phyloP scores from a whole-genome alignment of 1,139 yeast genomes.

The Zhuliangozyma parablackwelliae region DNA sequence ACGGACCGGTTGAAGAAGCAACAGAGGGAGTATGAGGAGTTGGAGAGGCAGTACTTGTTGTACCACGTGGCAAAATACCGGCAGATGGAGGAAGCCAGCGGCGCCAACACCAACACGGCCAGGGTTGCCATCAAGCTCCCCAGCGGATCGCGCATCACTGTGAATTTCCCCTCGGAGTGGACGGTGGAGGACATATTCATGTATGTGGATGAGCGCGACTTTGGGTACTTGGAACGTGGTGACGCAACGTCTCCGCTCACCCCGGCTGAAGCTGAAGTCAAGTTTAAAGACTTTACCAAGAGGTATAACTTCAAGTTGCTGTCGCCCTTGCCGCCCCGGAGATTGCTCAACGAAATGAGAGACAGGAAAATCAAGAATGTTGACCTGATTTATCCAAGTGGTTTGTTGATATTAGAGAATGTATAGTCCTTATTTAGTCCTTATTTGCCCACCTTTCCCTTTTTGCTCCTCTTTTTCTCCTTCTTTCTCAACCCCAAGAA shows the following conservation, averaged over 20 bases:
- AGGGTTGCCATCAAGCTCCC: constrained; percentile 57
- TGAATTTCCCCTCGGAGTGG: constrained; percentile 43
- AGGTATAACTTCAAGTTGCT: constrained; percentile 28
- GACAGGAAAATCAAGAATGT: constrained; percentile 23
- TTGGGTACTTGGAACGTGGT: constrained; percentile 28
- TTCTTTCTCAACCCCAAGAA: constrained; percentile 51
- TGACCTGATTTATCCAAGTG: constrained; percentile 38
- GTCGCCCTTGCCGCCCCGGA: constrained; percentile 41
- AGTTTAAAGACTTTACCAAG: constrained; percentile 22
- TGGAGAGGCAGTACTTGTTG: constrained; percentile 27
- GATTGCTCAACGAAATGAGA: constrained; percentile 22
- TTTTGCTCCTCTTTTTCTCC: constrained; percentile 49
- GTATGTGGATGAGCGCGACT: constrained; percentile 43
- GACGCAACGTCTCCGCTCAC: constrained; percentile 36
- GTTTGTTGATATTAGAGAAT: constrained; percentile 37
- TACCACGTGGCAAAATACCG: constrained; percentile 28
- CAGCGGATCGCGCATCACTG: constrained; percentile 46
- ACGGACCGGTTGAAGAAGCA: constrained; percentile 44
- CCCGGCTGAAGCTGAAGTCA: constrained; percentile 17
- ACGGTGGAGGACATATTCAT: constrained; percentile 56
- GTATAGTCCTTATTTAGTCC: constrained; percentile 3
- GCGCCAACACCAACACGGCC: constrained; percentile 24
- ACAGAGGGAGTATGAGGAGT: constrained; percentile 13
- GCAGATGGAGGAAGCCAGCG: constrained; percentile 18
- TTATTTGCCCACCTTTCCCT: constrained; percentile 8